Evolutionary conservation across 1,139 yeast species (phyloP).

Genomic region (Candida sojae): DNA sequence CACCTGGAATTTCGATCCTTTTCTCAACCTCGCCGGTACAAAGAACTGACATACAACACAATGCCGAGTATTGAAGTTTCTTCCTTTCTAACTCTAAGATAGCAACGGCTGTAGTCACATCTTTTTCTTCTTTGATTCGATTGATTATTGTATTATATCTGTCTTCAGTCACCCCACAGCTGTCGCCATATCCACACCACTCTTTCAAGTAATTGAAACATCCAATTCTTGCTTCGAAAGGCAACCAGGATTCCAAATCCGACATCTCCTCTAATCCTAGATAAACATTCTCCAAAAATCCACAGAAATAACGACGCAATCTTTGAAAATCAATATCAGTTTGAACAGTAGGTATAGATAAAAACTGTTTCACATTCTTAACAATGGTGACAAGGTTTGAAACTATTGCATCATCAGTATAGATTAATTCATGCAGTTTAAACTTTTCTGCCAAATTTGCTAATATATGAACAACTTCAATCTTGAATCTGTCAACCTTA

Average conservation of each 20-base stretch:
- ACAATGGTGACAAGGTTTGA: slow-evolving; percentile 64
- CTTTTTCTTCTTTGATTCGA: slow-evolving; percentile 44
- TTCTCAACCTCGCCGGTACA: slow-evolving; percentile 68
- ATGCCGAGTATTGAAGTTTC: slow-evolving; percentile 68
- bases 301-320: slow-evolving; percentile 78
- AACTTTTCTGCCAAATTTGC: slow-evolving; percentile 70
- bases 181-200: slow-evolving; percentile 92
- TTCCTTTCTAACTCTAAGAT: slow-evolving; percentile 81
- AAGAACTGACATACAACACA: slow-evolving; percentile 82
- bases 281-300: slow-evolving; percentile 70
- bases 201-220: slow-evolving; percentile 82
- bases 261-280: slow-evolving; percentile 47
- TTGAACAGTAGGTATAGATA: slow-evolving; percentile 62
- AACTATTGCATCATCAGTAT: slow-evolving; percentile 70
- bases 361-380: slow-evolving; percentile 63
- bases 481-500: slow-evolving; percentile 55
- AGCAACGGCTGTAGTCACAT: slow-evolving; percentile 61
- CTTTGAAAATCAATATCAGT: slow-evolving; percentile 72
- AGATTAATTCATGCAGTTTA: slow-evolving; percentile 42
- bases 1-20: slow-evolving; percentile 45
- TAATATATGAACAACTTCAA: slow-evolving; percentile 78
- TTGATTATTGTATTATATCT: slow-evolving; percentile 66
- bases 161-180: slow-evolving; percentile 59
- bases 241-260: slow-evolving; percentile 58
- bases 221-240: slow-evolving; percentile 83